These are phyloP conservation scores for Lachancea cidri DNA, from an alignment of 805 yeast species.

Conservation along the genomic window DNA sequence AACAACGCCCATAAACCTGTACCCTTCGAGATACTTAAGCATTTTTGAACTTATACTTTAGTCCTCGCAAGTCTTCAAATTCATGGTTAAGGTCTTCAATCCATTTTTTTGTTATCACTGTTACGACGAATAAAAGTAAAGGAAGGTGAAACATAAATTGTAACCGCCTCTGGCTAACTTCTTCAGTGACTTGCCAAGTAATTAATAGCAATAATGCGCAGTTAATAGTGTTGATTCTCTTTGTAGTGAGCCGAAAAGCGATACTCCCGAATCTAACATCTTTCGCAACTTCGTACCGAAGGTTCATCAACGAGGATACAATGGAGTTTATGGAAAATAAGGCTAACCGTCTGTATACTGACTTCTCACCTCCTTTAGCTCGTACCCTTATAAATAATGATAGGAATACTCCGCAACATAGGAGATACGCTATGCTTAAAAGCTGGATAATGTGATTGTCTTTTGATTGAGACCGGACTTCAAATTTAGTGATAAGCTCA, in stretches of 20 bases:
- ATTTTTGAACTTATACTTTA: slow-evolving; percentile 32
- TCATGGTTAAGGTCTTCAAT: slow-evolving; percentile 20
- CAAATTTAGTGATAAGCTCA: slow-evolving; percentile 24
- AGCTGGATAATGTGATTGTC: slow-evolving; percentile 19
- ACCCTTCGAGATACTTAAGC: slow-evolving; percentile 14
- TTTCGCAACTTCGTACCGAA: slow-evolving; percentile 24
- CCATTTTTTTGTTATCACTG: slow-evolving; percentile 20
- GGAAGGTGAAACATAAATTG: slow-evolving; percentile 23
- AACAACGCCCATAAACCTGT: background rate
- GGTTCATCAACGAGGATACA: slow-evolving; percentile 21
- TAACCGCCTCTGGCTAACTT: slow-evolving; percentile 11
- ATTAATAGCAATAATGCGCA: slow-evolving; percentile 22
- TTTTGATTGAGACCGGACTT: slow-evolving; percentile 16
- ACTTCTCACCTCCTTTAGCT: slow-evolving; percentile 7
- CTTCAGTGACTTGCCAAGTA: slow-evolving; percentile 23
- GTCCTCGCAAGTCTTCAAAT: slow-evolving; percentile 16
- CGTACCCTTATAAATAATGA: slow-evolving; percentile 16
- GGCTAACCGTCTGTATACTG: slow-evolving; percentile 3
- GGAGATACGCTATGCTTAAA: slow-evolving; percentile 16
- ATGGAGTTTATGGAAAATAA: slow-evolving; percentile 20
- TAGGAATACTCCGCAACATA: slow-evolving; percentile 24
- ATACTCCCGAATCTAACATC: slow-evolving; percentile 15
- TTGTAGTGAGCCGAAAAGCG: slow-evolving; percentile 17
- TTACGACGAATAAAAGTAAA: slow-evolving; percentile 17
- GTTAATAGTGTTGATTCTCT: slow-evolving; percentile 18